Conservation (phyloP, 805 yeast genomes). For the Candida cerambycidarum region DNA sequence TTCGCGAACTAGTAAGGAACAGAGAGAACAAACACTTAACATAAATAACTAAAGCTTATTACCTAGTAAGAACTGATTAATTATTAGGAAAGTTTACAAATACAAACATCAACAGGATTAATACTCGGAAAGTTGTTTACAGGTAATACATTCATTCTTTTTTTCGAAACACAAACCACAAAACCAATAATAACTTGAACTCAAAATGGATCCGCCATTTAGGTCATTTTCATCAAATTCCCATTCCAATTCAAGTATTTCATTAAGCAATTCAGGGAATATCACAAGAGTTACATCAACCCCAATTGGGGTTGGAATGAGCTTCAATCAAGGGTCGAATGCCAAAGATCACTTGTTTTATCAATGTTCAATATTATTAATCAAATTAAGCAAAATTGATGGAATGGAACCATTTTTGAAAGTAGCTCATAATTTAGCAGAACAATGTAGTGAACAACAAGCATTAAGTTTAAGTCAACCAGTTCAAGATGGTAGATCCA, state of each 20-base stretch:
- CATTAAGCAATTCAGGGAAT: constrained; percentile 30
- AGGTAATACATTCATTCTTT: constrained; percentile 6
- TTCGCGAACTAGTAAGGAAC: constrained; percentile 3
- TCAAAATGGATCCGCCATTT: constrained; percentile 26
- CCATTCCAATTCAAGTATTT: constrained; percentile 22
- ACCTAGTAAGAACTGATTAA: not conserved
- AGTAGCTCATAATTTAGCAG: constrained; percentile 65
- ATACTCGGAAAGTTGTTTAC: too few relatives aligned
- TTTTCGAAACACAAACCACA: too few relatives aligned
- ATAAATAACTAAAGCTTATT: constrained; percentile 1
- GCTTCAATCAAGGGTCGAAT: constrained; percentile 63
- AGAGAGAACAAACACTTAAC: constrained; percentile 1
- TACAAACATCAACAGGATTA: too few relatives aligned
- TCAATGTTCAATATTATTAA: constrained; percentile 58
- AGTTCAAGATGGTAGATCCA: constrained; percentile 23
- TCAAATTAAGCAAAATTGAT: constrained; percentile 55
- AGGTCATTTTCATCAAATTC: constrained; percentile 33
- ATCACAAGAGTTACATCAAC: constrained; percentile 45
- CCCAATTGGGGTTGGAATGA: constrained; percentile 41
- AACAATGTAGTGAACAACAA: constrained; percentile 70
- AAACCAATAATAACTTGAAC: too few relatives aligned
- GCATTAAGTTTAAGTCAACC: constrained; percentile 51
- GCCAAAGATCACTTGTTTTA: constrained; percentile 69
- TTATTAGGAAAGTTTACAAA: not conserved
- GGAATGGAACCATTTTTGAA: constrained; percentile 69